Percentiles rank a stretch among this genome's conserved stretches.
phyloP scores from a whole-genome alignment of 2,329 filamentous ascomycete genomes.

The Hymenoscyphus repandus region DNA sequence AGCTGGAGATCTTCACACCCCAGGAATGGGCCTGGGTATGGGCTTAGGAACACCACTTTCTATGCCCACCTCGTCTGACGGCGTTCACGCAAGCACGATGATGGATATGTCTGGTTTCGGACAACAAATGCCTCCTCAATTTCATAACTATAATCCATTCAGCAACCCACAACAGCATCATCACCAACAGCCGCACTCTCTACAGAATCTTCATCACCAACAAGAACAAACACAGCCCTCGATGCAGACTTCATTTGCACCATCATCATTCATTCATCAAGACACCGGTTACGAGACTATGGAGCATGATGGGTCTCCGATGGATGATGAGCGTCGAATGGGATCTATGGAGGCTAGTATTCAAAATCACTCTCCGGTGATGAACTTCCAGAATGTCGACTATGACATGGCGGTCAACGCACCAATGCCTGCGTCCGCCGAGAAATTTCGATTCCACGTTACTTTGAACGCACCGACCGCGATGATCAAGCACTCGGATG shows the following conservation, averaged over 20 bases:
- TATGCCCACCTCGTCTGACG: conserved; percentile 63
- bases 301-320: conserved; percentile 66
- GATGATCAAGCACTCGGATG: conserved; percentile 85
- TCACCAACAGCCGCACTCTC: conserved; percentile 14
- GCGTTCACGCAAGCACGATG: conserved; percentile 54
- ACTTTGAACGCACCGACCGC: conserved; percentile 91
- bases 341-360: conserved; percentile 55
- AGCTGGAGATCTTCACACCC: conserved; percentile 83
- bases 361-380: conserved; percentile 55
- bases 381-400: conserved; percentile 50
- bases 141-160: conserved; percentile 68
- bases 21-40: conserved; percentile 66
- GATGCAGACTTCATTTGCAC: conserved; percentile 57
- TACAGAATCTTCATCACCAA: conserved; percentile 29
- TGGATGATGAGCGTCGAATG: conserved; percentile 53
- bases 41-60: conserved; percentile 64
- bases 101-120: conserved; percentile 64
- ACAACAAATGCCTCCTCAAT: conserved; percentile 50
- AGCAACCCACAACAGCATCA: conserved; percentile 42
- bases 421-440: conserved; percentile 48
- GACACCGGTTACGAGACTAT: conserved; percentile 76
- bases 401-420: conserved; percentile 42
- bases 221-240: conserved; percentile 37
- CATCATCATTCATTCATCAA: conserved; percentile 74
- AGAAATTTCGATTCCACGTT: conserved; percentile 83